Percentiles rank a stretch among this genome's conserved stretches.
Evolutionary conservation across 2,329 filamentous ascomycete genomes (phyloP).

Genomic region (Hymenoscyphus scutula): DNA sequence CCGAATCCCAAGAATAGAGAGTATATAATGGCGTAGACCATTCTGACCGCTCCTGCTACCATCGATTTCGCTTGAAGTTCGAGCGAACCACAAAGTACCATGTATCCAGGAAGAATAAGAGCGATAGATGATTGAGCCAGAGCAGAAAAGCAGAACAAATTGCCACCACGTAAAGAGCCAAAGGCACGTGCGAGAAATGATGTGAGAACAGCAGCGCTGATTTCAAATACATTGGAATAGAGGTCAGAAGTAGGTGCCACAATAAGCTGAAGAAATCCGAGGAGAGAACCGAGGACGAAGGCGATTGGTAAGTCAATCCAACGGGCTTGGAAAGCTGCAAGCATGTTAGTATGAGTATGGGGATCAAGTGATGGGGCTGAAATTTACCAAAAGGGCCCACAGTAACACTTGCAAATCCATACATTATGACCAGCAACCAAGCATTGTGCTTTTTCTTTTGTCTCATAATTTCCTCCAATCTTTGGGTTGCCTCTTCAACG

Average conservation of each 20-base stretch:
- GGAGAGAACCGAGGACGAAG: constrained; percentile 67
- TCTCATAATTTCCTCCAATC: constrained; percentile 55
- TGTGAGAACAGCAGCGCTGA: constrained; percentile 58
- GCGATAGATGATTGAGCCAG: constrained; percentile 64
- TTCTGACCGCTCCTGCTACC: constrained; percentile 55
- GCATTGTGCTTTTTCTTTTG: constrained; percentile 47
- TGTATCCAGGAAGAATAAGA: constrained; percentile 63
- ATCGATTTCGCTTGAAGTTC: constrained; percentile 56
- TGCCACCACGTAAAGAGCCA: constrained; percentile 50
- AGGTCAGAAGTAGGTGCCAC: constrained; percentile 67
- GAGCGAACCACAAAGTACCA: constrained; percentile 56
- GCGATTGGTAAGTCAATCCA: constrained; percentile 70
- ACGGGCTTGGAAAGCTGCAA: constrained; percentile 62
- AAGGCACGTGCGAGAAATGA: constrained; percentile 62
- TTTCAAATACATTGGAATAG: constrained; percentile 65
- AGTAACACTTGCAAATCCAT: constrained; percentile 68
- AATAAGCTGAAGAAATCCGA: constrained; percentile 69
- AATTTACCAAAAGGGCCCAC: constrained; percentile 62
- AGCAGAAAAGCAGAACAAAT: constrained; percentile 64
- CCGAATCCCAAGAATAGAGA: constrained; percentile 57
- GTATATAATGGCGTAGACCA: constrained; percentile 59
- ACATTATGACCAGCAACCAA: constrained; percentile 59
- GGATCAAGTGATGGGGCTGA: neutral
- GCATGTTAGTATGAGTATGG: constrained; percentile 11
- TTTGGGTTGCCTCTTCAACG: constrained; percentile 65